A percentile compares a stretch with the other conserved stretches of the same genome.
Evolutionary conservation across 805 yeast species (phyloP).

Genomic region (Candida vaughaniae): DNA sequence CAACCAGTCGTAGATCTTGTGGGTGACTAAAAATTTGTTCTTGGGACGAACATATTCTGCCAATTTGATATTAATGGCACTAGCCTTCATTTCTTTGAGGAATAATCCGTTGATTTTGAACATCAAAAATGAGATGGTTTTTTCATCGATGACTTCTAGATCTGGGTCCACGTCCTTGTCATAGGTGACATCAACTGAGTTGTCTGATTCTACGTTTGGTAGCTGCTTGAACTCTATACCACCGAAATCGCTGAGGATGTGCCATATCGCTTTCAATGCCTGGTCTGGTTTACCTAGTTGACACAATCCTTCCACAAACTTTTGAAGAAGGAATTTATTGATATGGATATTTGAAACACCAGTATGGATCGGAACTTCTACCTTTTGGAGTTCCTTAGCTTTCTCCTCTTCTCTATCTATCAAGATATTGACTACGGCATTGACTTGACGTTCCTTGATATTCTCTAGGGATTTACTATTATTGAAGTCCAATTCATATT

Average conservation of each 20-base stretch:
- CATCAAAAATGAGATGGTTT: slow-evolving; percentile 33
- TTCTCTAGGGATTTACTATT: background rate
- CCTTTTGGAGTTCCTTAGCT: background rate
- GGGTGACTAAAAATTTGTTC: background rate
- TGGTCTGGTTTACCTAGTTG: slow-evolving; percentile 31
- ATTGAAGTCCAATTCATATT: background rate
- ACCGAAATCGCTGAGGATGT: slow-evolving; percentile 32
- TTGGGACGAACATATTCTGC: background rate
- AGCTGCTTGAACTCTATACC: slow-evolving; percentile 18
- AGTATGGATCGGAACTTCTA: no score
- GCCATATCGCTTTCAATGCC: slow-evolving; percentile 32
- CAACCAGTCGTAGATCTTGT: background rate
- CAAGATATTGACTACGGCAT: background rate
- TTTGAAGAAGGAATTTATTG: slow-evolving; percentile 32
- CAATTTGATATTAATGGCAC: background rate
- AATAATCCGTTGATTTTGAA: slow-evolving; percentile 20
- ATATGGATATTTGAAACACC: slow-evolving; percentile 9
- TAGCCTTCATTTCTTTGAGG: slow-evolving; percentile 1
- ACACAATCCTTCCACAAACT: slow-evolving; percentile 29
- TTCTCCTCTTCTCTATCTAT: background rate
- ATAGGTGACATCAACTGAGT: slow-evolving; percentile 4
- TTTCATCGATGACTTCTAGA: slow-evolving; percentile 24
- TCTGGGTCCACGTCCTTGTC: slow-evolving; percentile 4
- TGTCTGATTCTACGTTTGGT: slow-evolving; percentile 5
- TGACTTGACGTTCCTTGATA: background rate